Conservation (phyloP, 2,329 filamentous ascomycete genomes). For the Colletotrichum endophyticum region DNA sequence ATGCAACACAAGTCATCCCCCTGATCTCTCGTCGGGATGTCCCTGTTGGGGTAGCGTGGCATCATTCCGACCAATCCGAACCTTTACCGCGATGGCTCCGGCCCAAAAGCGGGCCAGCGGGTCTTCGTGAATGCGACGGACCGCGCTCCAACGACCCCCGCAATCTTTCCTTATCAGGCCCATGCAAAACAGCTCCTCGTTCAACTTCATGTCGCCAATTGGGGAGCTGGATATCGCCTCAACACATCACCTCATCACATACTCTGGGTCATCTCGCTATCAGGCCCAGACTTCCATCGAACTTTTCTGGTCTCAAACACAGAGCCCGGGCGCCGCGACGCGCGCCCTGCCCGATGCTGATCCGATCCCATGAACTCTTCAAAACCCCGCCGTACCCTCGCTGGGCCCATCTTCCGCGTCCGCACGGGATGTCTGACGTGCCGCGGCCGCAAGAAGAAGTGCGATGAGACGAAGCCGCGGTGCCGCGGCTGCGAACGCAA, state of each 20-base stretch:
- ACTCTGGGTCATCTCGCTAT: not conserved
- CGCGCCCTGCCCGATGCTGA: not conserved
- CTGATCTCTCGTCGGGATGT: not conserved
- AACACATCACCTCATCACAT: not conserved
- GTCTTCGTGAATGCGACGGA: not conserved
- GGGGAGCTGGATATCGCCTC: not conserved
- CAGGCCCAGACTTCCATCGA: not conserved
- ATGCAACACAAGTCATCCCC: not conserved
- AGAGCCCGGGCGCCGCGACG: not conserved
- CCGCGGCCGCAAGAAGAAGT: constrained; percentile 52
- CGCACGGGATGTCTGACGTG: constrained; percentile 47
- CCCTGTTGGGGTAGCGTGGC: not conserved
- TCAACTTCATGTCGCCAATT: not conserved
- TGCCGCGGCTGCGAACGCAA: constrained; percentile 41
- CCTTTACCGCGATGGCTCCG: constrained; percentile 4
- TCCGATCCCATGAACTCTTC: not conserved
- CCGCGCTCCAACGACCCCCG: constrained; percentile 11
- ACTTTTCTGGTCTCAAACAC: not conserved
- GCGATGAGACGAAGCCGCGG: constrained; percentile 48
- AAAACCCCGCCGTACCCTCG: constrained; percentile 12
- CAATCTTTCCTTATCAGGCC: constrained; percentile 12
- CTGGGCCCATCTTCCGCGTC: constrained; percentile 14
- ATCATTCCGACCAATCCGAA: not conserved
- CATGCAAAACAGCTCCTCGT: not conserved
- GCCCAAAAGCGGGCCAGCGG: not conserved